Evolutionary conservation across 371 early-diverging fungal genomes (phyloP).

Genomic region (Apophysomyces ossiformis): DNA sequence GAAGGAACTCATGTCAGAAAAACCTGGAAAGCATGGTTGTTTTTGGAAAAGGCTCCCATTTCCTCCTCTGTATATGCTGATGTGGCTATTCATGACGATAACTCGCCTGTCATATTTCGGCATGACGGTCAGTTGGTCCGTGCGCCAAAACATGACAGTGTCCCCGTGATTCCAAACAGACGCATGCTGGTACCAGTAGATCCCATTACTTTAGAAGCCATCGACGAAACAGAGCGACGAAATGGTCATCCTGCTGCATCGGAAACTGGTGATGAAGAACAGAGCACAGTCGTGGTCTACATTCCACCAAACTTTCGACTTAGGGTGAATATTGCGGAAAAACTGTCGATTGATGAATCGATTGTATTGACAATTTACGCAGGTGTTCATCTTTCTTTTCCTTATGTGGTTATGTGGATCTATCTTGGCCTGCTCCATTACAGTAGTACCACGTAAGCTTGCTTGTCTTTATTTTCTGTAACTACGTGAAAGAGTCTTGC

Average conservation of each 20-base stretch:
- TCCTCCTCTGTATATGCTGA: constrained; percentile 32
- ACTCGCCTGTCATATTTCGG: constrained; percentile 59
- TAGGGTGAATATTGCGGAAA: constrained; percentile 33
- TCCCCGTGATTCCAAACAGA: constrained; percentile 70
- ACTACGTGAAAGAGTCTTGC: too few species aligned
- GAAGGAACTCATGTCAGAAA: constrained; percentile 59
- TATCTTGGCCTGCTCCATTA: constrained; percentile 47
- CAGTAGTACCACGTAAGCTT: constrained; percentile 58
- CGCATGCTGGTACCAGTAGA: constrained; percentile 78
- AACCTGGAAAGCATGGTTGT: constrained; percentile 54
- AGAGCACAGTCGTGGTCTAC: constrained; percentile 65
- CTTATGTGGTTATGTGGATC: constrained; percentile 66
- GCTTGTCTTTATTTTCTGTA: not conserved
- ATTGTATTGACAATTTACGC: too few species aligned
- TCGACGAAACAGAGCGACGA: constrained; percentile 63
- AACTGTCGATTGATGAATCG: too few species aligned
- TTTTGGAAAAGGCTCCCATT: constrained; percentile 34
- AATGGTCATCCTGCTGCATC: constrained; percentile 59
- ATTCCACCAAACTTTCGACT: constrained; percentile 66
- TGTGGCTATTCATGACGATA: constrained; percentile 33
- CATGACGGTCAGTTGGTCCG: constrained; percentile 68
- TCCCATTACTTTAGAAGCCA: constrained; percentile 59
- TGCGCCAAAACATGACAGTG: constrained; percentile 74
- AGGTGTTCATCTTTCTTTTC: constrained; percentile 35
- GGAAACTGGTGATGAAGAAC: constrained; percentile 51